phyloP scores from a whole-genome alignment of 2,329 filamentous ascomycete genomes.

The Diaporthe vaccinii region DNA sequence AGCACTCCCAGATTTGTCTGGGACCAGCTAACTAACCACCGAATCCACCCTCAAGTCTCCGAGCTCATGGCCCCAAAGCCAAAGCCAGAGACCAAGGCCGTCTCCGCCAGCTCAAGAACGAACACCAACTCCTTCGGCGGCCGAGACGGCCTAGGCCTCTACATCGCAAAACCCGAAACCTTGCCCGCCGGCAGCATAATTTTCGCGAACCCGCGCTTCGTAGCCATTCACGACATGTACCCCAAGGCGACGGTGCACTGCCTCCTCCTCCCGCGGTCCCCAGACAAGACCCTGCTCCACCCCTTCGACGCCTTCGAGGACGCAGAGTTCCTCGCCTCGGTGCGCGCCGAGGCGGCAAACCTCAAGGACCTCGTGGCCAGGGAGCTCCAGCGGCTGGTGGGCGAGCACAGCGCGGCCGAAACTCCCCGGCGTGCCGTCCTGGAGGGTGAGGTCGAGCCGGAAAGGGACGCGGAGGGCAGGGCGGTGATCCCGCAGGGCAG shows the following conservation, averaged over 20 bases:
- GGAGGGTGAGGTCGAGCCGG: slow-evolving; percentile 69
- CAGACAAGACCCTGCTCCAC: slow-evolving; percentile 71
- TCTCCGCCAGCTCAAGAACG: slow-evolving; percentile 42
- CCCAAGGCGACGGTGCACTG: slow-evolving; percentile 89
- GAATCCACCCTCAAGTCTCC: slow-evolving; percentile 54
- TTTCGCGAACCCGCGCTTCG: slow-evolving; percentile 76
- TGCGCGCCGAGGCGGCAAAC: slow-evolving; percentile 71
- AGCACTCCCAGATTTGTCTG: not conserved
- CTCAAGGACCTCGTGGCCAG: slow-evolving; percentile 77
- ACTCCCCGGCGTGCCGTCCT: slow-evolving; percentile 76
- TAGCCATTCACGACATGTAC: slow-evolving; percentile 85
- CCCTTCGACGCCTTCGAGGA: slow-evolving; percentile 85
- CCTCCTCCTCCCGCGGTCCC: slow-evolving; percentile 85
- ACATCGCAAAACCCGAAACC: slow-evolving; percentile 73
- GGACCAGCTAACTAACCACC: slow-evolving; percentile 38
- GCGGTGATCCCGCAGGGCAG: slow-evolving; percentile 76
- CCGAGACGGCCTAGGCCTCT: slow-evolving; percentile 74
- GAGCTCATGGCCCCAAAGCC: slow-evolving; percentile 67
- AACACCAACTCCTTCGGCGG: slow-evolving; percentile 52
- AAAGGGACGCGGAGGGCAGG: slow-evolving; percentile 70
- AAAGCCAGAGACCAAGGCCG: slow-evolving; percentile 38
- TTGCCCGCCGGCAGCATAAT: slow-evolving; percentile 73
- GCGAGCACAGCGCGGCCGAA: slow-evolving; percentile 74
- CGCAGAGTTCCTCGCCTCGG: slow-evolving; percentile 73
- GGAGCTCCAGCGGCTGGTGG: slow-evolving; percentile 80